Evolutionary conservation across 1,284 basidiomycete genomes (phyloP).

Genomic region (Sporisorium reilianum): DNA sequence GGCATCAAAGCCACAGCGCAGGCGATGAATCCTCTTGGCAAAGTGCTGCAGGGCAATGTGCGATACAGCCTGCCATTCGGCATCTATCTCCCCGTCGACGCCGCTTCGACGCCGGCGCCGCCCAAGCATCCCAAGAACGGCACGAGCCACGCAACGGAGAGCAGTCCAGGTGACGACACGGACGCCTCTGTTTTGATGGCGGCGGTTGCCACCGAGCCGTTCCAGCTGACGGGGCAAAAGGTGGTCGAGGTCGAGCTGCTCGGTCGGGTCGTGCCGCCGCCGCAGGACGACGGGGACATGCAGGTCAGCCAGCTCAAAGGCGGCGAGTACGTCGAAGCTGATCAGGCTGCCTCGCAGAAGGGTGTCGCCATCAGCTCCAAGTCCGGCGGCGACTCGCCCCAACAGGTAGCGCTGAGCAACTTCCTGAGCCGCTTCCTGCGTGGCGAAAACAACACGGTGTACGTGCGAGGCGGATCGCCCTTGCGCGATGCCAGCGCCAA

Average conservation of each 20-base stretch:
- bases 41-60: slow-evolving; percentile 56
- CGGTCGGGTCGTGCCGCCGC: slow-evolving; percentile 60
- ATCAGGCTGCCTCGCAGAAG: slow-evolving; percentile 5
- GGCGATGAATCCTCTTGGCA: slow-evolving; percentile 60
- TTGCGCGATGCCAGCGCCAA: slow-evolving; percentile 27
- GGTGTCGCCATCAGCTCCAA: neutral
- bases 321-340: neutral
- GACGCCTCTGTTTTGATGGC: slow-evolving; percentile 57
- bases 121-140: slow-evolving; percentile 38
- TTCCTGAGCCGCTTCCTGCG: slow-evolving; percentile 63
- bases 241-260: slow-evolving; percentile 48
- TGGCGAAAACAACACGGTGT: slow-evolving; percentile 60
- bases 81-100: slow-evolving; percentile 55
- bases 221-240: slow-evolving; percentile 56
- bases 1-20: slow-evolving; percentile 59
- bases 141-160: slow-evolving; percentile 4
- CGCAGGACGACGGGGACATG: slow-evolving; percentile 23
- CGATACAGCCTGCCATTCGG: slow-evolving; percentile 63
- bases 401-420: slow-evolving; percentile 56
- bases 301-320: neutral
- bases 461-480: slow-evolving; percentile 62
- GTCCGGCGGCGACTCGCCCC: slow-evolving; percentile 41
- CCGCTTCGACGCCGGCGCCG: slow-evolving; percentile 3
- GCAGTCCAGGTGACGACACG: neutral
- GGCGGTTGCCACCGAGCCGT: slow-evolving; percentile 59